These are phyloP conservation scores for Trichoderma harzianum DNA, from an alignment of 2,329 filamentous ascomycete genomes.

Conservation along the genomic window DNA sequence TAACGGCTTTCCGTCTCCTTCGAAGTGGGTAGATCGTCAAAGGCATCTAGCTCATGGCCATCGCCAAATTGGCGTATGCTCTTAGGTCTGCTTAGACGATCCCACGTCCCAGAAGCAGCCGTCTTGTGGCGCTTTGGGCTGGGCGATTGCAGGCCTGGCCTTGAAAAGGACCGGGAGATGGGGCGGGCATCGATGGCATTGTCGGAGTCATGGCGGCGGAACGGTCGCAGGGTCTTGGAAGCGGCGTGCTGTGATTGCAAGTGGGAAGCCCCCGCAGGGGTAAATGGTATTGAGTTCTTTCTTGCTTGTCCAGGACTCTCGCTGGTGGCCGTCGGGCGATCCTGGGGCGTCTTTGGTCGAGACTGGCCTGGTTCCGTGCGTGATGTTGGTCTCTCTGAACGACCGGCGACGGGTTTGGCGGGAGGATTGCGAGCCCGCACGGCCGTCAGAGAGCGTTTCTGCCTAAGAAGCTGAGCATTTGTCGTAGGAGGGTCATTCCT, in stretches of 20 bases:
- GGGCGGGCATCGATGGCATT: conserved; percentile 58
- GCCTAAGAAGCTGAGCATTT: conserved; percentile 59
- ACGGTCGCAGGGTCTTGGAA: conserved; percentile 65
- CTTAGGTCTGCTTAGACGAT: conserved; percentile 69
- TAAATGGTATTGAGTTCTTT: conserved; percentile 67
- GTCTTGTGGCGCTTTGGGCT: conserved; percentile 51
- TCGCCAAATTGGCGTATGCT: conserved; percentile 69
- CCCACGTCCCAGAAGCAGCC: conserved; percentile 50
- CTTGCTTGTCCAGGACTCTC: conserved; percentile 51
- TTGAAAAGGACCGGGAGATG: conserved; percentile 54
- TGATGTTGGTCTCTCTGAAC: conserved; percentile 59
- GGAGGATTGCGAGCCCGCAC: conserved; percentile 53
- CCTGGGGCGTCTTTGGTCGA: conserved; percentile 69
- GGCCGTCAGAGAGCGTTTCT: conserved; percentile 63
- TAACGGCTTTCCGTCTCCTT: conserved; percentile 76
- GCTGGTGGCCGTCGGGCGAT: conserved; percentile 49
- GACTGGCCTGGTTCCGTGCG: conserved; percentile 52
- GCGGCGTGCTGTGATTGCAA: conserved; percentile 75
- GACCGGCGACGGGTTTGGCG: conserved; percentile 45
- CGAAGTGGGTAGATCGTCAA: conserved; percentile 93
- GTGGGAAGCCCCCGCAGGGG: conserved; percentile 71
- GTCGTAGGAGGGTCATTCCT: conserved; percentile 62
- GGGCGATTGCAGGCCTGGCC: conserved; percentile 57
- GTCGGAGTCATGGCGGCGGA: conserved; percentile 82
- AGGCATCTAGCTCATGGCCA: conserved; percentile 85